phyloP scores from a whole-genome alignment of 176 grass and related monocot genomes.

The Coix lacrymajobi region DNA sequence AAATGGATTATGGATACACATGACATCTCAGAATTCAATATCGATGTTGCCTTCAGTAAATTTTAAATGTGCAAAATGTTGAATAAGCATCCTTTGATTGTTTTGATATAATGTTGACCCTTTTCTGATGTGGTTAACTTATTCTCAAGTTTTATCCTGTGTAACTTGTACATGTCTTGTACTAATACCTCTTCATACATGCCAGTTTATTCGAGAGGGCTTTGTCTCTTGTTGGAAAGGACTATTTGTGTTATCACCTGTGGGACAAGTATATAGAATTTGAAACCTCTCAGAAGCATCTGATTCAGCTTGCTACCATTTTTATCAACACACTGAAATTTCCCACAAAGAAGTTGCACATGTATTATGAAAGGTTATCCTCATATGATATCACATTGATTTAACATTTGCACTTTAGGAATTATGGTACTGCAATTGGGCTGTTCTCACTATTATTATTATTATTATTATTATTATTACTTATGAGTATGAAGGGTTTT shows the following conservation, averaged over 20 bases:
- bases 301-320: conserved; percentile 67
- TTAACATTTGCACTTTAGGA: not conserved
- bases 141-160: conserved; percentile 17
- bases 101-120: not conserved
- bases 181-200: conserved; percentile 24
- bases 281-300: conserved; percentile 74
- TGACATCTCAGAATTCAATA: not conserved
- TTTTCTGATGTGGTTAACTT: conserved; percentile 13
- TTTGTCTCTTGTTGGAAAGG: conserved; percentile 76
- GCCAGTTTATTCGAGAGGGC: conserved; percentile 79
- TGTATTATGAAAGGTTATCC: conserved; percentile 78
- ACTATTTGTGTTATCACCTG: conserved; percentile 69
- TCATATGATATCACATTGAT: not conserved
- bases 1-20: not conserved
- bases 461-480: not conserved
- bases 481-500: not conserved
- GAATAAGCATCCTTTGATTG: not conserved
- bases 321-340: conserved; percentile 68
- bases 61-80: not conserved
- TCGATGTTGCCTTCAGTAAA: not conserved
- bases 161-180: not conserved
- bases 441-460: not conserved
- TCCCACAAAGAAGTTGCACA: conserved; percentile 80
- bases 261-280: conserved; percentile 94
- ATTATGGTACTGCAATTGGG: not conserved